phyloP scores from a whole-genome alignment of 768 basidiomycete genomes.

The Pleurotus cornucopiae region DNA sequence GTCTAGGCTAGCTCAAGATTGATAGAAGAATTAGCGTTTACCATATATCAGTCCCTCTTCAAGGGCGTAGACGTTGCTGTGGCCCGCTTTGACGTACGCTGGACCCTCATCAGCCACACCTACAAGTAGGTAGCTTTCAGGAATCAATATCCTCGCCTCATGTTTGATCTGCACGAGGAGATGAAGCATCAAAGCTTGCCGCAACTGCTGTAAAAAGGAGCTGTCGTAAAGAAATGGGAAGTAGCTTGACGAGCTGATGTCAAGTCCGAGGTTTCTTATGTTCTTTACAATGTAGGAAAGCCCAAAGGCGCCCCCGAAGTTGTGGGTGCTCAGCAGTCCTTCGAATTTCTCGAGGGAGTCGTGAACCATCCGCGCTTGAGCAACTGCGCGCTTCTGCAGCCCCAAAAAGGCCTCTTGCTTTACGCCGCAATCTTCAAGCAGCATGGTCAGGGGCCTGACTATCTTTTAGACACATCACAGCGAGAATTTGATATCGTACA shows the following conservation, averaged over 20 bases:
- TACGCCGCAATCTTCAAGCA: constrained; percentile 75
- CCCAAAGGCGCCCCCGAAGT: constrained; percentile 40
- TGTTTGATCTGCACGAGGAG: constrained; percentile 74
- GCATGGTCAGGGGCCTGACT: constrained; percentile 66
- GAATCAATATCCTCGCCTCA: constrained; percentile 68
- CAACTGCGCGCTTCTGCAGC: constrained; percentile 59
- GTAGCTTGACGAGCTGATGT: constrained; percentile 27
- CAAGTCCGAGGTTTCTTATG: constrained; percentile 44
- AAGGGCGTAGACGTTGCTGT: constrained; percentile 50
- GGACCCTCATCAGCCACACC: constrained; percentile 84
- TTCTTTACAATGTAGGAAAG: constrained; percentile 48
- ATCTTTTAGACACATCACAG: neutral
- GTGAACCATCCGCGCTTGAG: constrained; percentile 54
- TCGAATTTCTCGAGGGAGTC: constrained; percentile 49
- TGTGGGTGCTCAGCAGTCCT: constrained; percentile 43
- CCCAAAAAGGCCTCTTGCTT: constrained; percentile 49
- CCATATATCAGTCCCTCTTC: constrained; percentile 64
- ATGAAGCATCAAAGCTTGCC: constrained; percentile 59
- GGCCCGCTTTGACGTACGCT: constrained; percentile 47
- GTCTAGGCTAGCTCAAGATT: neutral
- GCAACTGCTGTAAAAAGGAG: constrained; percentile 52
- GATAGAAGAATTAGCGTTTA: constrained; percentile 21
- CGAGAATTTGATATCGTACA: constrained; percentile 7
- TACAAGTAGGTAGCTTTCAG: constrained; percentile 63
- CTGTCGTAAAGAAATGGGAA: constrained; percentile 38